Evolutionary conservation across 2,329 filamentous ascomycete species (phyloP).

Genomic region (Fusarium bactridioides): DNA sequence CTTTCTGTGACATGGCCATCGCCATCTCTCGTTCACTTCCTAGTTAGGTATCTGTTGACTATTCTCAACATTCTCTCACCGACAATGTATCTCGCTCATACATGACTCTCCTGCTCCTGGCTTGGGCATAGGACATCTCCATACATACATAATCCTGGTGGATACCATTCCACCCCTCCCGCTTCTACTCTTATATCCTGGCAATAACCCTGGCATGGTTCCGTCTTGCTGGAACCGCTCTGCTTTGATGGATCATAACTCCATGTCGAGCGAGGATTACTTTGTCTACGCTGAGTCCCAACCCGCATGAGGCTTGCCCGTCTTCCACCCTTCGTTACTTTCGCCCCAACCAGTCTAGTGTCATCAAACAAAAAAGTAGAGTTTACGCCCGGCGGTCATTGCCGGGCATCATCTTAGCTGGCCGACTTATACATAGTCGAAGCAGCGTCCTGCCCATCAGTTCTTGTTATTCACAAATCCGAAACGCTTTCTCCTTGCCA

Average conservation of each 20-base stretch:
- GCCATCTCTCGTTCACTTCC: neutral
- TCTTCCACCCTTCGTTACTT: conserved; percentile 42
- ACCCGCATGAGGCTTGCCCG: conserved; percentile 31
- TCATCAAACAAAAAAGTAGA: conserved; percentile 30
- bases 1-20: conserved; percentile 13
- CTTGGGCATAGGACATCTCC: conserved; percentile 6
- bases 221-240: conserved; percentile 33
- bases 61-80: neutral
- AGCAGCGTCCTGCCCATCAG: conserved; percentile 6
- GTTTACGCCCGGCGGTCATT: conserved; percentile 11
- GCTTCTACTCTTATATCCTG: conserved; percentile 18
- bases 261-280: conserved; percentile 30
- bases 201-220: conserved; percentile 34
- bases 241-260: conserved; percentile 27
- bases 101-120: neutral
- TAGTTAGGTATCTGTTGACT: neutral
- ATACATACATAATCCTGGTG: conserved; percentile 29
- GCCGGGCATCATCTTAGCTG: conserved; percentile 8
- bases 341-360: conserved; percentile 43
- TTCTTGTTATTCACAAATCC: neutral
- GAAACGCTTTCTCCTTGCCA: conserved; percentile 1
- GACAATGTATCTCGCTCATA: neutral
- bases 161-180: conserved; percentile 26
- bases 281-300: conserved; percentile 17
- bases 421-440: conserved; percentile 32